Evolutionary conservation across 2,329 filamentous ascomycete species (phyloP).

Genomic region (Fusarium subtropicale): DNA sequence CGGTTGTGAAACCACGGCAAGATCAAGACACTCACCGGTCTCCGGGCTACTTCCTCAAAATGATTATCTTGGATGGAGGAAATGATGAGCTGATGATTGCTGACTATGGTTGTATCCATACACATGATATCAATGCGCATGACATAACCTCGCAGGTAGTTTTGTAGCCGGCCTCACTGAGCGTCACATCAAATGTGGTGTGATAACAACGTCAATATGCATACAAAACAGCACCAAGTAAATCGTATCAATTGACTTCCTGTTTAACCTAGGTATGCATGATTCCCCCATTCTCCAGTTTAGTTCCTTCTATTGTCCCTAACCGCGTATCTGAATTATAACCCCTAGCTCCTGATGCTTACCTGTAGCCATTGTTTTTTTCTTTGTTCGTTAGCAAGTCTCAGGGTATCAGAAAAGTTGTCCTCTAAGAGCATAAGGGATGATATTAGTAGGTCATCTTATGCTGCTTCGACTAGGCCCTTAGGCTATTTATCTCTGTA

Average conservation of each 20-base stretch:
- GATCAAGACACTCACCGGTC: conserved; percentile 1
- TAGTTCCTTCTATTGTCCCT: conserved; percentile 34
- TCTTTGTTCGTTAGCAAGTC: conserved; percentile 11
- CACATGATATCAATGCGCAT: conserved; percentile 5
- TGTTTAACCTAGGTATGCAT: conserved; percentile 33
- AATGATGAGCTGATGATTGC: conserved; percentile 8
- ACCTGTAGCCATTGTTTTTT: background rate
- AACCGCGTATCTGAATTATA: conserved; percentile 14
- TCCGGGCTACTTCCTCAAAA: background rate
- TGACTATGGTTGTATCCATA: background rate
- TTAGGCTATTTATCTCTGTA: too few species aligned
- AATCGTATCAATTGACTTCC: conserved; percentile 13
- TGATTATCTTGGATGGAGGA: background rate
- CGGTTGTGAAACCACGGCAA: conserved; percentile 11
- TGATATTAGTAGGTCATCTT: too few species aligned
- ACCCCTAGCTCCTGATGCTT: conserved; percentile 4
- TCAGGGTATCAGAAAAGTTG: too few species aligned
- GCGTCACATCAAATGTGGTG: background rate
- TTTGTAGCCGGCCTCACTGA: conserved; percentile 5
- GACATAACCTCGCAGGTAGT: background rate
- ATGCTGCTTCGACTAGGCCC: too few species aligned
- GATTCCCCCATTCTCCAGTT: conserved; percentile 15
- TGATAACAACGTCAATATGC: conserved; percentile 9
- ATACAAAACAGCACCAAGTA: background rate
- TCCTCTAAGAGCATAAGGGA: too few species aligned